These are phyloP conservation scores for Zychaea mexicana DNA, from an alignment of 371 early-diverging fungal genomes.

Conservation along the genomic window DNA sequence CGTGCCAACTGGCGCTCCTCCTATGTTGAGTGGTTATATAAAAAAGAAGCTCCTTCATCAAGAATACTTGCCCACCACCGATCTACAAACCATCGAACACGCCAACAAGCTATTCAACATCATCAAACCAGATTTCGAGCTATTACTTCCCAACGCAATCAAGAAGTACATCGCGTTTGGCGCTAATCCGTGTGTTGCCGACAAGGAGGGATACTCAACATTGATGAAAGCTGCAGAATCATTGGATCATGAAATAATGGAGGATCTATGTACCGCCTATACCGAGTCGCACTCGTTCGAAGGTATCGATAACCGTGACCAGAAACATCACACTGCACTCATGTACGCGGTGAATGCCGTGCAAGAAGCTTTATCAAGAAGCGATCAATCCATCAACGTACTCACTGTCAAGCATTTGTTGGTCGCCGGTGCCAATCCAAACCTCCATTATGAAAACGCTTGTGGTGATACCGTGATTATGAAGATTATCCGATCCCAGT, in stretches of 20 bases:
- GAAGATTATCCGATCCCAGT: conserved; percentile 18
- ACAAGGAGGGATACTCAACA: conserved; percentile 24
- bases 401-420: conserved; percentile 13
- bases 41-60: conserved; percentile 10
- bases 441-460: conserved; percentile 16
- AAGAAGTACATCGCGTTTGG: conserved; percentile 24
- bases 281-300: neutral
- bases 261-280: neutral
- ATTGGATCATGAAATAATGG: neutral
- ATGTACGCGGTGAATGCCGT: conserved; percentile 29
- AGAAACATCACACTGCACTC: conserved; percentile 25
- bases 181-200: conserved; percentile 38
- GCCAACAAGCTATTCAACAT: conserved; percentile 27
- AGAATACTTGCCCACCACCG: conserved; percentile 19
- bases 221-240: conserved; percentile 19
- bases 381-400: neutral
- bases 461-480: conserved; percentile 35
- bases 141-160: conserved; percentile 19
- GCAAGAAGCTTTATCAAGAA: neutral
- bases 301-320: conserved; percentile 24
- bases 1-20: conserved; percentile 7
- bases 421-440: conserved; percentile 28
- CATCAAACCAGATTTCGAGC: conserved; percentile 27
- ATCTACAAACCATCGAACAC: conserved; percentile 15
- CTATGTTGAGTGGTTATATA: conserved; percentile 28